These are phyloP conservation scores for Lactarius tabidus DNA, from an alignment of 768 basidiomycete species.

Conservation along the genomic window DNA sequence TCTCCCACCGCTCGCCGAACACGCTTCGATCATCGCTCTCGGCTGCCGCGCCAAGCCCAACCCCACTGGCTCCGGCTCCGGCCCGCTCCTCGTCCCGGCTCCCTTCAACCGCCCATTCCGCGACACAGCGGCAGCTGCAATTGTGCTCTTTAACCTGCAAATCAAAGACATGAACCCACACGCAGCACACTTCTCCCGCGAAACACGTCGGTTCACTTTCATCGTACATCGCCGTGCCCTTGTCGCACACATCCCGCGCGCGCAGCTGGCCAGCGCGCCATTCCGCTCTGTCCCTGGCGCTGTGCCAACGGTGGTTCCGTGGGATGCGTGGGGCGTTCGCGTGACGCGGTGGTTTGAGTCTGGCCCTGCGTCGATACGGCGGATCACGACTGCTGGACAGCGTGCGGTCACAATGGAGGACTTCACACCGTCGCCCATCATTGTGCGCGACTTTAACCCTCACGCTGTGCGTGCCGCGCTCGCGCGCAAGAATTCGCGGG, in stretches of 20 bases:
- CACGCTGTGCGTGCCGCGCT: constrained; percentile 16
- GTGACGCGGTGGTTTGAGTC: constrained; percentile 29
- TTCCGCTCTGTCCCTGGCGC: not conserved
- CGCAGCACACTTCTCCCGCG: constrained; percentile 5
- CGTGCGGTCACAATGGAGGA: constrained; percentile 26
- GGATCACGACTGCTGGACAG: constrained; percentile 35
- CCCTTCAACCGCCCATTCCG: constrained; percentile 25
- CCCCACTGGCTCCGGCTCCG: constrained; percentile 8
- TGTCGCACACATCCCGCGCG: constrained; percentile 7
- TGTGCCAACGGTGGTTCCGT: constrained; percentile 11
- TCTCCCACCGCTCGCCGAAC: constrained; percentile 24
- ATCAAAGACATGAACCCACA: constrained; percentile 12
- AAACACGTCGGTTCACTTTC: constrained; percentile 26
- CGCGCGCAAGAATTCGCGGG: constrained; percentile 1
- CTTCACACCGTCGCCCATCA: constrained; percentile 9
- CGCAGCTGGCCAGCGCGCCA: constrained; percentile 4
- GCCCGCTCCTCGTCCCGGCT: not conserved
- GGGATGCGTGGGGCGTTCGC: constrained; percentile 29
- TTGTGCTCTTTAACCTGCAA: constrained; percentile 29
- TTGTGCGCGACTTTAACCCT: constrained; percentile 30
- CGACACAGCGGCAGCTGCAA: constrained; percentile 26
- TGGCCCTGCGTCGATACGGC: constrained; percentile 27
- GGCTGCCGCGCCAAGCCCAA: constrained; percentile 32
- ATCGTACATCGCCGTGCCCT: constrained; percentile 30
- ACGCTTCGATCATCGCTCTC: constrained; percentile 25